Evolutionary conservation across 371 early-diverging fungal genomes (phyloP), one percentile per base, ranked within the genome.

Genomic region (Dichotomocladium elegans): DNA sequence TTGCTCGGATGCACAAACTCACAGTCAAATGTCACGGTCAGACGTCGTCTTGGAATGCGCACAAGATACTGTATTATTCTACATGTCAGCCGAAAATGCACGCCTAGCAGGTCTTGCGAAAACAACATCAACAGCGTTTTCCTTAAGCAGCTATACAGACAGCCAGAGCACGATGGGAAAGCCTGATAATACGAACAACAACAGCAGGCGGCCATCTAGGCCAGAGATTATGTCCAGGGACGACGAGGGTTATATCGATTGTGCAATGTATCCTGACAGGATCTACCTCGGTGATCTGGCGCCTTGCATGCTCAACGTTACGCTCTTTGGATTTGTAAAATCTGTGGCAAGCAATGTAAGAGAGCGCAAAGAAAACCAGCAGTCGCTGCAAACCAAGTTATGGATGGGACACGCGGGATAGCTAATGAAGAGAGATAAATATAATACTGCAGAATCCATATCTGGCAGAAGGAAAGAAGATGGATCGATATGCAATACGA

Each of bases 31-130:
- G 10, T 28, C 52, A 9, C 61, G 58, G n/a, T 53, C 56, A 1
- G 75, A 66, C 12, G 49, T 53, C 14, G 43, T 69, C 1, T 56
- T 68, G 26, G 66, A 74, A 28, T 71, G 55, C 35, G 33, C 54
- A 1, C 57, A 45, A 14, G 60, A 68, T 3, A 74, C 69, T 0
- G 61, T 64, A 6, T 49, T 74, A 12, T 74, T 74, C 44, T 25
- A 62, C 37, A 74, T 74, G 75, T 53, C 71, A 8, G 75, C 68
- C 45, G 57, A 61, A 37, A 69, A 71, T 35, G 75, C 75, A 27
- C 53, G 58, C 34, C 57, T 57, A 26, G 71, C 68, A 3, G 58
- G 56, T 31, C 52, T 70, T 6, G n/a, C 31, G 15, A 48, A 48
- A 24, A 35, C 19, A 33, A 33, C 22, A n/a, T 35, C 35, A 35